Base-by-base conservation (phyloP, 805 yeast genomes). In the Torulaspora delbrueckii region DNA sequence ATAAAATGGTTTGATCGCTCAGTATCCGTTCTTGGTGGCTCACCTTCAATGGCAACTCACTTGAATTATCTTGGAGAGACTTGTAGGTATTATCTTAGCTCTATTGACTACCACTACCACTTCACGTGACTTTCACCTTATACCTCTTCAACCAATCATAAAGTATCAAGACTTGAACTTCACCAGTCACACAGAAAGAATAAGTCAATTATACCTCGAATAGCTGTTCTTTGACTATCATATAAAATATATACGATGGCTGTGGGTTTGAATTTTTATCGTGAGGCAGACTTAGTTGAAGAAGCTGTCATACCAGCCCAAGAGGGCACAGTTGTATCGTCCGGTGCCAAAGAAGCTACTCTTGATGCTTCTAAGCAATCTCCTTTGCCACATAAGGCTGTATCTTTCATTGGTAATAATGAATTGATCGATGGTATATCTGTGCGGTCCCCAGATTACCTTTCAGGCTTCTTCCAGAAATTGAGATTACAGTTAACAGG, bases 391-490 rank as follows among this genome's bases (percentile, higher is more conserved):
- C 40, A 48, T 14, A 47, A 25, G 27, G 33, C 39, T 18, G 40
- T 40, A 8, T 45, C 42, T 10, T 3, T 54, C 2, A 30, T 58
- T 19, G 65, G 65, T 19, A 51, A 52, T 22, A 54, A 52, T 16
- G 46, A 57, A 36, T 34, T 59, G 34, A 44, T 57, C 12, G 62
- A 60, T 43, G 65, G 65, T 10, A 55, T 60, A 25, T 58, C 65
- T 3, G 55, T 59, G 9, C 57, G 65, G 25, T 50, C 56, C 33
- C 66, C 66, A 10, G 43, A 28, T 1, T 51, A 56, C 33, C 39
- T 64, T 40, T 48, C 50, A 8, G 25, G 37, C 1, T 47, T 51
- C 14, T 45, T 58, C 16, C 54, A 45, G 22, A 37, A 36, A 8
- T 38, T 56, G 39, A 59, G 67, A 35, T 18, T 40, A 10, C 48